Evolutionary conservation across 2,329 filamentous ascomycete genomes (phyloP), one percentile per base, ranked within the genome.

Genomic region (Coleophoma cylindrospora): DNA sequence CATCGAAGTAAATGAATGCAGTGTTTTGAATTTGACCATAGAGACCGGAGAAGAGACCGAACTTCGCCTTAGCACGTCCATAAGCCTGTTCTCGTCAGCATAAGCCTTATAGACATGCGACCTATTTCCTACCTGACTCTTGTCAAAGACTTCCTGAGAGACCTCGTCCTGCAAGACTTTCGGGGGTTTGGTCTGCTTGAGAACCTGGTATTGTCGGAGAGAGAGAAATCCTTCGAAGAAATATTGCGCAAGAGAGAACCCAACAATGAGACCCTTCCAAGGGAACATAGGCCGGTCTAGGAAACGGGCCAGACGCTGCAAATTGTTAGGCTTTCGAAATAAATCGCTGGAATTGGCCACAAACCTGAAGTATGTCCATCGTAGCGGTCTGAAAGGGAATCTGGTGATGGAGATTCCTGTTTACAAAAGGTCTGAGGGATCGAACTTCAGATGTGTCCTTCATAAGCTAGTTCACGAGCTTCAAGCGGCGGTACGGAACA

Each of bases 181-280:
- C 51, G 94, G 94, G 10, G 90, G 83, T 56, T 83, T 87, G 12
- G 80, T 89, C 59, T 83, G 83, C 66, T 92, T 83, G 54, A 97
- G 79, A 50, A 96, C 83, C 59, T 84, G 82, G 69, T 96, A 97
- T 70, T 99, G 94, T 51, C 94, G 89, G 60, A 89, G 75, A 22
- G 90, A 90, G 48, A 99, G 83, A 72, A 92, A 89, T 41, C 89
- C 84, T 70, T 99, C 94, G 65, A 99, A 85, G 49, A 90, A 73
- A 69, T 89, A 97, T 68, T 99, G 90, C 54, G 87, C 90, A 62
- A 97, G 69, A 32, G 91, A 95, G 74, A 99, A 99, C 63, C 91
- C 89, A 61, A 97, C 81, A 63, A 99, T 91, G 62, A 99, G 83
- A 68, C 84, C 87, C 82, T 96, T 99, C 94, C 94, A 99, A 49